Percentiles rank a stretch among this genome's conserved stretches.
Evolutionary conservation across 2,329 filamentous ascomycete species (phyloP).

Genomic region (Chrysoporthe cubensis): DNA sequence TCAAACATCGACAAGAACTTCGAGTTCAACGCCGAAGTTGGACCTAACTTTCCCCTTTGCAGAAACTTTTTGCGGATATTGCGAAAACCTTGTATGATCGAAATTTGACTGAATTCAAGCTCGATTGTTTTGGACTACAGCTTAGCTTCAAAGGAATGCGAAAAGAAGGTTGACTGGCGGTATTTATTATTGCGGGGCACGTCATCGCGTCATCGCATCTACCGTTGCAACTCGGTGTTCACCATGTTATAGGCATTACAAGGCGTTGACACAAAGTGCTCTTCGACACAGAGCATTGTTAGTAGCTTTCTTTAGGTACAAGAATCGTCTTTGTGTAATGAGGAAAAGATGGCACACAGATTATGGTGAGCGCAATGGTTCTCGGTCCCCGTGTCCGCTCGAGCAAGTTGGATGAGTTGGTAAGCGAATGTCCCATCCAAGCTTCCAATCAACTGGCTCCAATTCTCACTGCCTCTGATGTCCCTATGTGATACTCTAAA

Average conservation of each 20-base stretch:
- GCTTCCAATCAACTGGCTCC: too few species aligned
- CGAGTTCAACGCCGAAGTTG: constrained; percentile 11
- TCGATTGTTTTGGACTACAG: background rate
- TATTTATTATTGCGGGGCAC: background rate
- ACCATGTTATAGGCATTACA: background rate
- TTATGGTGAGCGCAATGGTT: too few species aligned
- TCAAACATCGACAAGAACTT: constrained; percentile 2
- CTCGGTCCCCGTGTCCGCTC: too few species aligned
- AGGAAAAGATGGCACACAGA: too few species aligned
- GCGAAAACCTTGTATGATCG: background rate
- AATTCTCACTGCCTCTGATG: too few species aligned
- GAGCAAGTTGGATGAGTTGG: too few species aligned
- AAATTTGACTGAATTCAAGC: background rate
- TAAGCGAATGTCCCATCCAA: too few species aligned
- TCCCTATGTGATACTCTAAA: too few species aligned
- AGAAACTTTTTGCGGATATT: background rate
- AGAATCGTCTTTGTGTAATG: too few species aligned
- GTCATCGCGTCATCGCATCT: background rate
- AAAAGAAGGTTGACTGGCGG: background rate
- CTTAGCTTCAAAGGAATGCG: background rate
- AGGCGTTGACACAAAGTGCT: too few species aligned
- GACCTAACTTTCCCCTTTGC: background rate
- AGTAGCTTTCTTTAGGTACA: too few species aligned
- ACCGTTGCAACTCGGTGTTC: background rate
- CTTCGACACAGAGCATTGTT: too few species aligned